Evolutionary conservation across 108 stramenopile species (phyloP).

Genomic region (Conticribra guillardii): DNA sequence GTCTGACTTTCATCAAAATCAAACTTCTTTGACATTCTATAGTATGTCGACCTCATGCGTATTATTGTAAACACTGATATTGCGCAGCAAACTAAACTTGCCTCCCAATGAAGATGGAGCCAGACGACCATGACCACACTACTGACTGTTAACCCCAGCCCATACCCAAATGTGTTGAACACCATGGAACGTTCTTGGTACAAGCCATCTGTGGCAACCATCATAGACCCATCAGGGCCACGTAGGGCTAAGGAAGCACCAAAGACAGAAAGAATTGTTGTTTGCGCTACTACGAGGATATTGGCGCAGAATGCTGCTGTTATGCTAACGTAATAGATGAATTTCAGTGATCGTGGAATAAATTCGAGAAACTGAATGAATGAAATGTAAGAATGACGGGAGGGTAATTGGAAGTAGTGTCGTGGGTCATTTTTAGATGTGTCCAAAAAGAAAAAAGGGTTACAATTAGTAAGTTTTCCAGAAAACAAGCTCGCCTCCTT

Average conservation of each 20-base stretch:
- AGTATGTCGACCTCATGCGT: constrained; percentile 66
- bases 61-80: constrained; percentile 59
- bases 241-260: constrained; percentile 86
- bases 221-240: constrained; percentile 92
- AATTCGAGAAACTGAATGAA: constrained; percentile 14
- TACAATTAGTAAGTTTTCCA: no score
- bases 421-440: no score
- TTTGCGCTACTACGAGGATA: constrained; percentile 84
- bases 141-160: constrained; percentile 61
- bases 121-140: constrained; percentile 60
- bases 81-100: constrained; percentile 65
- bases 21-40: constrained; percentile 68
- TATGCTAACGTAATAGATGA: constrained; percentile 80
- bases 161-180: constrained; percentile 76
- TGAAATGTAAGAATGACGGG: no score
- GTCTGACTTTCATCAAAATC: constrained; percentile 84
- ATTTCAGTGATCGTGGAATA: constrained; percentile 62
- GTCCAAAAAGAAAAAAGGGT: no score
- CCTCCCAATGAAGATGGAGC: constrained; percentile 80
- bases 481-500: no score
- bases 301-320: constrained; percentile 86
- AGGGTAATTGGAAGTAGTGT: no score
- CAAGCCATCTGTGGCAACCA: constrained; percentile 89
- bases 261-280: constrained; percentile 79
- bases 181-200: constrained; percentile 78